These are phyloP conservation scores for Coemansia sp. DNA, from an alignment of 192 early-diverging fungal genomes.

Conservation along the genomic window DNA sequence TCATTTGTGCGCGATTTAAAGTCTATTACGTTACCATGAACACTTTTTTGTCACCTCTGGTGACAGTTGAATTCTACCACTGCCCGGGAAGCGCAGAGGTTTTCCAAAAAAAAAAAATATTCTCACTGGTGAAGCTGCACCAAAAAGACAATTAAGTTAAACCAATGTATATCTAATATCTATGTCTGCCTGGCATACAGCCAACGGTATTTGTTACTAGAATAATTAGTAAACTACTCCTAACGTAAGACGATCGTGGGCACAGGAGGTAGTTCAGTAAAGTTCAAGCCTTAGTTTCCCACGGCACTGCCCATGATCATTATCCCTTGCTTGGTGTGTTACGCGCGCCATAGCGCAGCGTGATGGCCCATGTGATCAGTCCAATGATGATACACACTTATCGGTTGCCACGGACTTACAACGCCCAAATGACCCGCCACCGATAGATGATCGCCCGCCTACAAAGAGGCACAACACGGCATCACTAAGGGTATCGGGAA, in stretches of 20 bases:
- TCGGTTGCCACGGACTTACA: too few relatives aligned
- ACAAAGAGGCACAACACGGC: too few relatives aligned
- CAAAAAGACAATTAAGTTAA: background rate
- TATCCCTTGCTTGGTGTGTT: too few relatives aligned
- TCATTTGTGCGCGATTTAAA: background rate
- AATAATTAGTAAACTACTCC: background rate
- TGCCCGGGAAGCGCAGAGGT: background rate
- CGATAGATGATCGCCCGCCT: too few relatives aligned
- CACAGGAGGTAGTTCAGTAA: conserved; percentile 53
- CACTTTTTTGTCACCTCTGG: background rate
- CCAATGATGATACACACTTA: too few relatives aligned
- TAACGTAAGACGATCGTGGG: conserved; percentile 14
- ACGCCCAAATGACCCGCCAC: too few relatives aligned
- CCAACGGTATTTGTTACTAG: background rate
- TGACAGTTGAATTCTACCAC: too few relatives aligned
- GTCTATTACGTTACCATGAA: background rate
- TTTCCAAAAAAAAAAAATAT: background rate
- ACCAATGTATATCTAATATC: background rate
- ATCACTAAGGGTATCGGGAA: too few relatives aligned
- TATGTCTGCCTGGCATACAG: background rate
- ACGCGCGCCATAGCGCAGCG: too few relatives aligned
- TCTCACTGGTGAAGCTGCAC: background rate
- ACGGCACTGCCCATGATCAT: too few relatives aligned
- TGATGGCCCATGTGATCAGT: too few relatives aligned
- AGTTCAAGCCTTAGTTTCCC: too few relatives aligned